Evolutionary conservation across 2,329 filamentous ascomycete genomes (phyloP), one percentile per base, ranked within the genome.

Genomic region (Diplodia seriata): DNA sequence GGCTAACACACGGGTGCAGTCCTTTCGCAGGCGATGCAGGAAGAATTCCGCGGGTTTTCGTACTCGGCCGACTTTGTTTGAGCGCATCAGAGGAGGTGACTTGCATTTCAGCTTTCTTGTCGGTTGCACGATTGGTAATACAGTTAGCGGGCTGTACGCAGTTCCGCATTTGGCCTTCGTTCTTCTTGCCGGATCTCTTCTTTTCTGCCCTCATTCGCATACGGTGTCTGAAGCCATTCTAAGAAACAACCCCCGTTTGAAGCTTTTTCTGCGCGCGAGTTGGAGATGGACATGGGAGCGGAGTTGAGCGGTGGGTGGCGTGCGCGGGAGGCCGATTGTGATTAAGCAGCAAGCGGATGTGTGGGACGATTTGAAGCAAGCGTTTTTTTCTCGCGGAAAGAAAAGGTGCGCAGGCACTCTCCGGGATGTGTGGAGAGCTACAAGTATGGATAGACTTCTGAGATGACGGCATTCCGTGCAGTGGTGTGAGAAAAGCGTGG

Each of bases 11-110:
- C 8, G 38, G 12, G 50, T 47, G 49, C 73, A 97, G 95, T 99
- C 54, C 86, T 99, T 71, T 97, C 94, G 33, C 95, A 98, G 84
- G 93, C 93, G 53, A 98, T 98, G 94, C 95, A 99, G 83, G 95
- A 99, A 83, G 94, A 99, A 80, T 99, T 99, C 90, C 89, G 95
- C 69, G 95, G 95, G 72, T 99, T 99, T 84, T 98, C 94, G 31
- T 99, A 99, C 82, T 95, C 92, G 64, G 92, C 92, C 69, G 93
- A 97, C 80, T 96, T 96, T 81, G 90, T 91, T 64, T 79, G 74
- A 74, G 57, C 33, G 53, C 11, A 36, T 49, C 8, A 40, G 40
- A 31, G 54, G 54, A 38, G 51, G 51, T 29, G 51, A 54, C 12
- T 18, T 26, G 23, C 51, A n/a, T 18, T 54, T 55, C 53, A 36